These are phyloP conservation scores for Filosporella fistucella DNA, from an alignment of 495 filamentous ascomycete species.

Conservation along the genomic window DNA sequence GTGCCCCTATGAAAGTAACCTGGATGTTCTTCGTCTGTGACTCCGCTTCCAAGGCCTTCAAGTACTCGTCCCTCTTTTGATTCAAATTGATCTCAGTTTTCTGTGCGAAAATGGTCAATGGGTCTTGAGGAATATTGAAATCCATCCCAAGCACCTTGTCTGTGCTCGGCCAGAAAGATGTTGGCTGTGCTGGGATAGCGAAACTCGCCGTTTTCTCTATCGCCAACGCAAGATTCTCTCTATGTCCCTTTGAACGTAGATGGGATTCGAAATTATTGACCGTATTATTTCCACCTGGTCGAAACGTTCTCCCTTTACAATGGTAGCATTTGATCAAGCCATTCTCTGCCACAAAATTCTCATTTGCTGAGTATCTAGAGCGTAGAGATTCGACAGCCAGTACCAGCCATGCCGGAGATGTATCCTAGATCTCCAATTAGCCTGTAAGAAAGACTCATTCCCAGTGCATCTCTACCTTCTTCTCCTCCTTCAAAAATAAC, in stretches of 20 bases:
- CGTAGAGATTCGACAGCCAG: too few relatives aligned
- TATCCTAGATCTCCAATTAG: neutral
- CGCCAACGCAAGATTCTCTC: neutral
- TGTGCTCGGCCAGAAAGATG: too few relatives aligned
- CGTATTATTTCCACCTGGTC: neutral
- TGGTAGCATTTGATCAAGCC: too few relatives aligned
- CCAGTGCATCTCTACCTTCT: neutral
- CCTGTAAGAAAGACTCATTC: neutral
- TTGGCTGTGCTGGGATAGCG: too few relatives aligned
- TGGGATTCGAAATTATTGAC: neutral
- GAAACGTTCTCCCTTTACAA: neutral
- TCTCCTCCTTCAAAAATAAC: conserved; percentile 1
- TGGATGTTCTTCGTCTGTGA: neutral
- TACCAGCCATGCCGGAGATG: conserved; percentile 5
- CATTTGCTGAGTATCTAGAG: too few relatives aligned
- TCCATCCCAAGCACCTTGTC: too few relatives aligned
- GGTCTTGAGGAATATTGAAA: too few relatives aligned
- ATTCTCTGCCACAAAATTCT: too few relatives aligned
- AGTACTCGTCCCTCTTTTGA: neutral
- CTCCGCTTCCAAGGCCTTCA: neutral
- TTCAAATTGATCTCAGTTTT: too few relatives aligned
- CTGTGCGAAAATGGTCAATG: too few relatives aligned
- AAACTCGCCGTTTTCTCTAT: too few relatives aligned
- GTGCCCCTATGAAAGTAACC: neutral
- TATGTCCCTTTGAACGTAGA: neutral